These are phyloP conservation scores for Escovopsis sp. DNA, from an alignment of 2,329 filamentous ascomycete species.

Conservation along the genomic window DNA sequence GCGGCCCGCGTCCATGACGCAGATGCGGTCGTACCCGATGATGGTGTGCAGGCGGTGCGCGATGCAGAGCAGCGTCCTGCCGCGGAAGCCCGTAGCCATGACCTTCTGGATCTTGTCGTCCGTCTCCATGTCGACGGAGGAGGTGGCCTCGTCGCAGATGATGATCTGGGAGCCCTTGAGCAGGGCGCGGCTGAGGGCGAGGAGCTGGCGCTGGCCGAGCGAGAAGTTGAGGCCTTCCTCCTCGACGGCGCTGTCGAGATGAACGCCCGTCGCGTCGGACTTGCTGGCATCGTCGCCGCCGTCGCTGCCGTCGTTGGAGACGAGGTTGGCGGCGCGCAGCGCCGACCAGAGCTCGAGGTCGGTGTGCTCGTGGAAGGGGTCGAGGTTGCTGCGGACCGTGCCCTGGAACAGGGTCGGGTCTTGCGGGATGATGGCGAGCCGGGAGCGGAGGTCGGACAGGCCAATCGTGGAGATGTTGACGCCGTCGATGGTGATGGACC, in stretches of 20 bases:
- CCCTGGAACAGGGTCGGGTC: slow-evolving; percentile 73
- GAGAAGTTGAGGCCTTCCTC: slow-evolving; percentile 96
- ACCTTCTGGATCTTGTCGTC: slow-evolving; percentile 89
- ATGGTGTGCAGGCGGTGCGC: slow-evolving; percentile 87
- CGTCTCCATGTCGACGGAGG: slow-evolving; percentile 86
- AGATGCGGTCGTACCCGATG: slow-evolving; percentile 85
- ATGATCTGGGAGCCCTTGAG: slow-evolving; percentile 84
- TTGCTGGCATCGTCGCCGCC: slow-evolving; percentile 60
- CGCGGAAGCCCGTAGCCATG: slow-evolving; percentile 70
- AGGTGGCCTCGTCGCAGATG: slow-evolving; percentile 92
- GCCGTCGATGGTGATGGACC: slow-evolving; percentile 49
- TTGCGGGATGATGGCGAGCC: slow-evolving; percentile 70
- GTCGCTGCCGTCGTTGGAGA: slow-evolving; percentile 30
- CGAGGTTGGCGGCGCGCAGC: slow-evolving; percentile 60
- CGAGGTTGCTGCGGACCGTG: slow-evolving; percentile 64
- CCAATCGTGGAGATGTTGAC: slow-evolving; percentile 58
- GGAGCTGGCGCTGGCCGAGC: slow-evolving; percentile 83
- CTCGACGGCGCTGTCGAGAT: slow-evolving; percentile 73
- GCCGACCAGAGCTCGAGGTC: slow-evolving; percentile 68
- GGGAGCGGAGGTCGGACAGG: slow-evolving; percentile 58
- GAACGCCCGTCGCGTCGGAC: slow-evolving; percentile 53
- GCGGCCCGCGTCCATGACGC: slow-evolving; percentile 80
- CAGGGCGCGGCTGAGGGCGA: slow-evolving; percentile 82
- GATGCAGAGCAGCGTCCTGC: slow-evolving; percentile 81
- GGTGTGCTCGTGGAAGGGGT: slow-evolving; percentile 64